Evolutionary conservation across 352 stramenopile species (phyloP).

Genomic region (Globisporangium echinulatum): DNA sequence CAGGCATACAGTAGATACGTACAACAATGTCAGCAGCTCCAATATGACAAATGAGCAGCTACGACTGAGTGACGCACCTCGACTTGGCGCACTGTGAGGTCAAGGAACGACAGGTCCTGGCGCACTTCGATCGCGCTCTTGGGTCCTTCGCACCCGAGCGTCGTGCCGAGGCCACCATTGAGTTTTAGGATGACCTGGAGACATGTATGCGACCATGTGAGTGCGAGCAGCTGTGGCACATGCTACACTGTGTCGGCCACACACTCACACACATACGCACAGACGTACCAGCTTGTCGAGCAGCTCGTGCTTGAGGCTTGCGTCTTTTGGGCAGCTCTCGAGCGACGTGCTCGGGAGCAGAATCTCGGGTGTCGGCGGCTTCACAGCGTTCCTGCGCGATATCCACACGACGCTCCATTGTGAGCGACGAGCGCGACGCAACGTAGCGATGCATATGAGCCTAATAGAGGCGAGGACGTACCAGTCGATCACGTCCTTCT

Average conservation of each 20-base stretch:
- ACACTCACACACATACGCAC: no score
- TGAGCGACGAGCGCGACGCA: neutral
- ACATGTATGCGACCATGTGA: no score
- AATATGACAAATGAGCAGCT: neutral
- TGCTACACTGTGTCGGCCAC: neutral
- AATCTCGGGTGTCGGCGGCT: conserved; percentile 66
- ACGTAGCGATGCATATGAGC: no score
- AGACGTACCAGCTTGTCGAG: conserved; percentile 89
- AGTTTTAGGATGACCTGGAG: conserved; percentile 94
- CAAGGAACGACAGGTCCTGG: conserved; percentile 94
- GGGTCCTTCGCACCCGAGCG: conserved; percentile 93
- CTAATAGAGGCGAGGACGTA: conserved; percentile 12
- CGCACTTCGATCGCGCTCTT: conserved; percentile 93
- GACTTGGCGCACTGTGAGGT: conserved; percentile 98
- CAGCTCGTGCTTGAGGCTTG: conserved; percentile 90
- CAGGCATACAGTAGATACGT: neutral
- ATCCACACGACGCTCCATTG: neutral
- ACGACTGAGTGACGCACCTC: conserved; percentile 39
- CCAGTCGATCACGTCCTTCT: conserved; percentile 81
- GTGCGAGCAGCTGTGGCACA: no score
- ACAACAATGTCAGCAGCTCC: neutral
- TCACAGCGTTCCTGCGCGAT: conserved; percentile 59
- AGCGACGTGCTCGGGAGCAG: conserved; percentile 66
- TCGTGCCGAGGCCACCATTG: conserved; percentile 98
- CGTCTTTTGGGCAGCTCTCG: conserved; percentile 87